Conservation (phyloP, 1,284 basidiomycete species). For the Apiotrichum mycotoxinovorans region DNA sequence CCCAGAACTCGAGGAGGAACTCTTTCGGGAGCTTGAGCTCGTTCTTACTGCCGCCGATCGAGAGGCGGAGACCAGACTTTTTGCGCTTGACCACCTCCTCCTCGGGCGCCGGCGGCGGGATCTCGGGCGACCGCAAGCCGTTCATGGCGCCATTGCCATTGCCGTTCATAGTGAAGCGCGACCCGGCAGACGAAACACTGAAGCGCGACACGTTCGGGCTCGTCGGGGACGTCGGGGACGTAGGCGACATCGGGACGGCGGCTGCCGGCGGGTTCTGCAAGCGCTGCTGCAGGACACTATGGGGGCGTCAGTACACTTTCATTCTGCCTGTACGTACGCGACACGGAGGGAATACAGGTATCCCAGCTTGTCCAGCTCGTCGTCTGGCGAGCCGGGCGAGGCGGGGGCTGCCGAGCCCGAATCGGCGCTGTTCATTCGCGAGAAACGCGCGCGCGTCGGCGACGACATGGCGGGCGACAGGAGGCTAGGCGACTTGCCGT, state of each 20-base stretch:
- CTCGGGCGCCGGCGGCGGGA: not conserved
- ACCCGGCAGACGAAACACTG: slow-evolving; percentile 1
- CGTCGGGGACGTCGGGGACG: not conserved
- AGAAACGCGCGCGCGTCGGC: not conserved
- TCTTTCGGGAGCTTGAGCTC: slow-evolving; percentile 45
- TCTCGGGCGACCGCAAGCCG: slow-evolving; percentile 14
- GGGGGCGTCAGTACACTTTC: not conserved
- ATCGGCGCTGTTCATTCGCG: not conserved
- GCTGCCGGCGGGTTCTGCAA: slow-evolving; percentile 1
- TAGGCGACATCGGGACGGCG: not conserved
- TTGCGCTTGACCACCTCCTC: slow-evolving; percentile 8
- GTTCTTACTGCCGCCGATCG: slow-evolving; percentile 24
- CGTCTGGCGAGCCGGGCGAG: slow-evolving; percentile 5
- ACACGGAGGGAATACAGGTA: slow-evolving; percentile 46
- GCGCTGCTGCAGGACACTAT: slow-evolving; percentile 18
- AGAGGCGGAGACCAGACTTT: slow-evolving; percentile 27
- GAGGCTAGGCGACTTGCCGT: not conserved
- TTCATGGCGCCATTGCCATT: not conserved
- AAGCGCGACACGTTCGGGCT: not conserved
- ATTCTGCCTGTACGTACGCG: slow-evolving; percentile 32
- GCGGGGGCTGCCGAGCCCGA: not conserved
- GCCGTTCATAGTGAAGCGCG: not conserved
- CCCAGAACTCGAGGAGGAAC: slow-evolving; percentile 46
- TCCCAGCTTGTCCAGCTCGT: slow-evolving; percentile 41
- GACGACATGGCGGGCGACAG: not conserved